Evolutionary conservation across 2,329 filamentous ascomycete genomes (phyloP).

Genomic region (Dothistroma pini): DNA sequence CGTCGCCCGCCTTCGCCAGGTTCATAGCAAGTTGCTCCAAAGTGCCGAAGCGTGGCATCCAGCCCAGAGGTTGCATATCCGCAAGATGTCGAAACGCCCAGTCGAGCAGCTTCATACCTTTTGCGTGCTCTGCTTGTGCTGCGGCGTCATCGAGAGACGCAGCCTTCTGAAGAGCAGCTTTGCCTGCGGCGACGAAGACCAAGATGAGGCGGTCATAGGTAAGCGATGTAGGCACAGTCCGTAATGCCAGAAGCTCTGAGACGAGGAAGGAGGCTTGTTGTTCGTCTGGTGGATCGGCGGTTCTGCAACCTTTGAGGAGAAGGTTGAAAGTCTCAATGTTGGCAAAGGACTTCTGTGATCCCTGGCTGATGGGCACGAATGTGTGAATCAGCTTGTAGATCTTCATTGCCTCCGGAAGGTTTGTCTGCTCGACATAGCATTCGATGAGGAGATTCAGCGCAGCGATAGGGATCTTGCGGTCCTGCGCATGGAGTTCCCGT

Average conservation of each 20-base stretch:
- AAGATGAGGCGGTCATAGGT: slow-evolving; percentile 62
- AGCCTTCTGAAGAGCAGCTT: slow-evolving; percentile 13
- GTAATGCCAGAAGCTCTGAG: slow-evolving; percentile 57
- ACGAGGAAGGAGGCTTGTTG: slow-evolving; percentile 59
- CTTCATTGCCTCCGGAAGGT: slow-evolving; percentile 52
- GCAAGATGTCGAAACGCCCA: slow-evolving; percentile 33
- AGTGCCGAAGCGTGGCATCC: slow-evolving; percentile 34
- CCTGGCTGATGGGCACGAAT: slow-evolving; percentile 29
- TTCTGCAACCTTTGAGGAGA: slow-evolving; percentile 39
- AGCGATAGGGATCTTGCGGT: slow-evolving; percentile 50
- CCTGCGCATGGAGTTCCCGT: slow-evolving; percentile 50
- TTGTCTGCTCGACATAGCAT: slow-evolving; percentile 43
- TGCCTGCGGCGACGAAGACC: slow-evolving; percentile 43
- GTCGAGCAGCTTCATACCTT: slow-evolving; percentile 28
- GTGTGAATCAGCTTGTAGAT: slow-evolving; percentile 60
- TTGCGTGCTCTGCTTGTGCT: slow-evolving; percentile 5
- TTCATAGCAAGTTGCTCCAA: slow-evolving; percentile 27
- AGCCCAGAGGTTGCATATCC: slow-evolving; percentile 33
- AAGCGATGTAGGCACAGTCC: slow-evolving; percentile 51
- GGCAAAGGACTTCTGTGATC: slow-evolving; percentile 28
- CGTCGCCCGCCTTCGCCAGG: slow-evolving; percentile 28
- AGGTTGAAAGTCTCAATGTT: slow-evolving; percentile 59
- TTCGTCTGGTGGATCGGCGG: slow-evolving; percentile 39
- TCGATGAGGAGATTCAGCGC: slow-evolving; percentile 53
- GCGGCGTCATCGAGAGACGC: not conserved